These are phyloP conservation scores for Fusarium poae DNA, from an alignment of 2,329 filamentous ascomycete species.

Conservation along the genomic window DNA sequence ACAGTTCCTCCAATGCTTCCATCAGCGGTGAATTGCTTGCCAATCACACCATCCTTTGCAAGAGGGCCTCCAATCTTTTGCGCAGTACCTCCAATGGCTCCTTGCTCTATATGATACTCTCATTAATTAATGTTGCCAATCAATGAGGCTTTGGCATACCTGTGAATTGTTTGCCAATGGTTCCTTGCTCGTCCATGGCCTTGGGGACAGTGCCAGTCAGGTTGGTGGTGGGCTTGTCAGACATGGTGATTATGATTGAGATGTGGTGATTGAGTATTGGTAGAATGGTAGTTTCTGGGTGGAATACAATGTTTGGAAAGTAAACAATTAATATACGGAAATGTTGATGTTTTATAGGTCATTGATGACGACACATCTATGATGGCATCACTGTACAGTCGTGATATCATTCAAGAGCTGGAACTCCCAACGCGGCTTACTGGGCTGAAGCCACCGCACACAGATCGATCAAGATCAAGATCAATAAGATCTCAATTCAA, in stretches of 20 bases:
- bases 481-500: not conserved
- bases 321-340: not conserved
- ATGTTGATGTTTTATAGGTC: not conserved
- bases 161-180: conserved; percentile 69
- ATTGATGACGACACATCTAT: conserved; percentile 3
- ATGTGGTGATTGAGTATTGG: too few species aligned
- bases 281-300: not conserved
- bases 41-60: conserved; percentile 64
- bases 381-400: conserved; percentile 2
- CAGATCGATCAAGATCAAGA: not conserved
- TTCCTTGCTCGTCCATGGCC: conserved; percentile 62
- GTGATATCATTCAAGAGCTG: not conserved
- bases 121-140: too few species aligned
- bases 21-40: conserved; percentile 67
- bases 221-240: conserved; percentile 27
- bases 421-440: not conserved
- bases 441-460: not conserved
- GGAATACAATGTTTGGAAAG: not conserved
- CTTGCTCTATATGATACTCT: conserved; percentile 53
- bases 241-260: conserved; percentile 15
- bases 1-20: conserved; percentile 67
- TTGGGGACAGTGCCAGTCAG: conserved; percentile 50
- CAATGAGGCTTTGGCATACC: too few species aligned
- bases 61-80: conserved; percentile 65
- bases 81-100: conserved; percentile 63